Percentiles rank a stretch among this genome's conserved stretches.
Conservation (phyloP, 768 basidiomycete species). For the Auriscalpium vulgare region DNA sequence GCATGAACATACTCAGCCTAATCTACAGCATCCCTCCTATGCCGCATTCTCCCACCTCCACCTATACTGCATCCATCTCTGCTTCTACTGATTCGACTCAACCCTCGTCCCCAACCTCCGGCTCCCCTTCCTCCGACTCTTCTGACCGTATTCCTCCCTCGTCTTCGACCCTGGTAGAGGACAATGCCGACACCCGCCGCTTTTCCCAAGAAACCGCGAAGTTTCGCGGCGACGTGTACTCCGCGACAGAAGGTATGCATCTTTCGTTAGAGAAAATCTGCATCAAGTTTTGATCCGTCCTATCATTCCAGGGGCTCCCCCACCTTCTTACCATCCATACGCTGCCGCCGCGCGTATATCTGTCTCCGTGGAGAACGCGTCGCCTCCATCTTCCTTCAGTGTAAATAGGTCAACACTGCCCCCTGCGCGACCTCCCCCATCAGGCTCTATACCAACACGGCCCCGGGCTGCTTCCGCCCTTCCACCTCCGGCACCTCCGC, state of each 20-base stretch:
- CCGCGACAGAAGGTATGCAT: too few species aligned
- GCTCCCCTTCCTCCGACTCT: slow-evolving; percentile 43
- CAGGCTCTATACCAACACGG: slow-evolving; percentile 23
- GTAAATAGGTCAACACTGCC: slow-evolving; percentile 8
- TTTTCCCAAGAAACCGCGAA: slow-evolving; percentile 15
- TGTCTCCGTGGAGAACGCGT: not conserved
- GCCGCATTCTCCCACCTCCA: slow-evolving; percentile 53
- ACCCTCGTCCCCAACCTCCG: slow-evolving; percentile 41
- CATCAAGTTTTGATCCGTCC: not conserved
- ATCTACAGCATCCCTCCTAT: slow-evolving; percentile 82
- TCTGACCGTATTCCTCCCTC: slow-evolving; percentile 31
- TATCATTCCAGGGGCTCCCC: not conserved
- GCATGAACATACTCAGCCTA: slow-evolving; percentile 86
- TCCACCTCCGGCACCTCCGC: slow-evolving; percentile 60
- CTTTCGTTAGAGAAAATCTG: not conserved
- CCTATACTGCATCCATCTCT: slow-evolving; percentile 37
- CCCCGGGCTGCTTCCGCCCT: slow-evolving; percentile 52
- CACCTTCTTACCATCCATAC: slow-evolving; percentile 3
- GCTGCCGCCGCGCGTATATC: not conserved
- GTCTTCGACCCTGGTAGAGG: slow-evolving; percentile 20
- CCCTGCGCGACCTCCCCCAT: slow-evolving; percentile 16
- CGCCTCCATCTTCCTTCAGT: not conserved
- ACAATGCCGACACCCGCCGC: slow-evolving; percentile 10
- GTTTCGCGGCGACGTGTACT: slow-evolving; percentile 15
- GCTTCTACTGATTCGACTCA: slow-evolving; percentile 42